phyloP scores from a whole-genome alignment of 1,284 basidiomycete species.

The Phaffia rhodozyma region DNA sequence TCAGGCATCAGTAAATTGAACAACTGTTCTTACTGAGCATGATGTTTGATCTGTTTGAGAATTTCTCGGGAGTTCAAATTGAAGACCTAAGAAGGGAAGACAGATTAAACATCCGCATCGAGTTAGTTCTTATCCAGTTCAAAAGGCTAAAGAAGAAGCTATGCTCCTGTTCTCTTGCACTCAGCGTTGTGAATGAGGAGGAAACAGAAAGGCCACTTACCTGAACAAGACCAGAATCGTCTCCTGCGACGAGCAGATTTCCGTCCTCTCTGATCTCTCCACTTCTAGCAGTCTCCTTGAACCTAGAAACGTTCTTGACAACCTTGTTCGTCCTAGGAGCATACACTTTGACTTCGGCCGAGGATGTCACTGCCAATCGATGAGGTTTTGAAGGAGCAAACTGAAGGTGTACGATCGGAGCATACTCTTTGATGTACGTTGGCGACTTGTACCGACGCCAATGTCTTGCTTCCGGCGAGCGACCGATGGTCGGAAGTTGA shows the following conservation, averaged over 20 bases:
- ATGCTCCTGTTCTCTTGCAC: neutral
- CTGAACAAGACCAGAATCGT: constrained; percentile 88
- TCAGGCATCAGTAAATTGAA: neutral
- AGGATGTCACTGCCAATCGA: constrained; percentile 88
- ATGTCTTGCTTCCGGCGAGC: constrained; percentile 57
- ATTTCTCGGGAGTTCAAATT: constrained; percentile 92
- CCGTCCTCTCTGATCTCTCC: constrained; percentile 82
- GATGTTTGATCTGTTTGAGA: constrained; percentile 77
- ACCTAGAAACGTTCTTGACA: constrained; percentile 88
- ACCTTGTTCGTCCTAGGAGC: constrained; percentile 89
- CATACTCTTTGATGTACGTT: constrained; percentile 87
- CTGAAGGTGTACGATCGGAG: constrained; percentile 81
- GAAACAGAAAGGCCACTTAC: constrained; percentile 35
- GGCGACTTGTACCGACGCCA: constrained; percentile 74
- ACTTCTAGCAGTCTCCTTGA: constrained; percentile 88
- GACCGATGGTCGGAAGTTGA: constrained; percentile 47
- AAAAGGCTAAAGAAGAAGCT: neutral
- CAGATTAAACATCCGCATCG: too few species aligned
- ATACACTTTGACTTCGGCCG: constrained; percentile 89
- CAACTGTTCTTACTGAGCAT: constrained; percentile 52
- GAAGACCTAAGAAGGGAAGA: constrained; percentile 52
- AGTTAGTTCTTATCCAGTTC: neutral
- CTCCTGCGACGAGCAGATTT: constrained; percentile 86
- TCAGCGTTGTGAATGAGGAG: neutral
- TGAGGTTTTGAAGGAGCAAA: constrained; percentile 77